These are phyloP conservation scores for Sarocladium oryzae DNA, from an alignment of 2,329 filamentous ascomycete genomes.

Conservation along the genomic window DNA sequence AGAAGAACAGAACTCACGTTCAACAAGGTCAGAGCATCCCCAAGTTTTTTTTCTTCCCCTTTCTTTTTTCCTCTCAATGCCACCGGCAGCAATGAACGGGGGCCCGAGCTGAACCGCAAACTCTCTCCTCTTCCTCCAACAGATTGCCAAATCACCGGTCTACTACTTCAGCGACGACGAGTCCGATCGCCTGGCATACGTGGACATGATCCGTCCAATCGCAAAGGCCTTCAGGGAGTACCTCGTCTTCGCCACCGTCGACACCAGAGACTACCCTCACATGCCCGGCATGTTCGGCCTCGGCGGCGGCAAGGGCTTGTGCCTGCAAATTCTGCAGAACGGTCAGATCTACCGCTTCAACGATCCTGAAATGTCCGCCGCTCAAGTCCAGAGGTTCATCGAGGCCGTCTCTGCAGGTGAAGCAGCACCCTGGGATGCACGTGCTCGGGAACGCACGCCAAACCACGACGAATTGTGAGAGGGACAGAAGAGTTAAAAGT, in stretches of 20 bases:
- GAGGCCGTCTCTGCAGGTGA: constrained; percentile 36
- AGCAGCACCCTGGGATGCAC: constrained; percentile 28
- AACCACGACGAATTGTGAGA: not conserved
- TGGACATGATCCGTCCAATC: constrained; percentile 28
- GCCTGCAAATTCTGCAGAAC: constrained; percentile 37
- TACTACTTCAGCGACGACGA: constrained; percentile 23
- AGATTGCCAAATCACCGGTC: constrained; percentile 33
- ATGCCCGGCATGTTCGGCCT: constrained; percentile 33
- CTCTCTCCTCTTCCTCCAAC: not conserved
- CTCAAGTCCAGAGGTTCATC: constrained; percentile 35
- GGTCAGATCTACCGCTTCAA: constrained; percentile 36
- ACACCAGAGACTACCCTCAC: constrained; percentile 37
- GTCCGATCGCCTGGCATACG: constrained; percentile 28
- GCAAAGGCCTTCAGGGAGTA: constrained; percentile 41
- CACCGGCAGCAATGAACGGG: not conserved
- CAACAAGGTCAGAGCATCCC: too few relatives aligned
- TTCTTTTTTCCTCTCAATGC: constrained; percentile 6
- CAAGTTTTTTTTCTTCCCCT: too few relatives aligned
- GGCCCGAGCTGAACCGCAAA: not conserved
- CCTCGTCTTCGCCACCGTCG: constrained; percentile 41
- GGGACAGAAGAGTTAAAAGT: too few relatives aligned
- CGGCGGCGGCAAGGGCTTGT: constrained; percentile 22
- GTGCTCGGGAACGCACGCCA: not conserved
- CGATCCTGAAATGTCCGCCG: constrained; percentile 22
- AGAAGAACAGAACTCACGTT: constrained; percentile 37